These are phyloP conservation scores for Entophlyctis luteolus DNA, from an alignment of 192 early-diverging fungal species.

Conservation along the genomic window DNA sequence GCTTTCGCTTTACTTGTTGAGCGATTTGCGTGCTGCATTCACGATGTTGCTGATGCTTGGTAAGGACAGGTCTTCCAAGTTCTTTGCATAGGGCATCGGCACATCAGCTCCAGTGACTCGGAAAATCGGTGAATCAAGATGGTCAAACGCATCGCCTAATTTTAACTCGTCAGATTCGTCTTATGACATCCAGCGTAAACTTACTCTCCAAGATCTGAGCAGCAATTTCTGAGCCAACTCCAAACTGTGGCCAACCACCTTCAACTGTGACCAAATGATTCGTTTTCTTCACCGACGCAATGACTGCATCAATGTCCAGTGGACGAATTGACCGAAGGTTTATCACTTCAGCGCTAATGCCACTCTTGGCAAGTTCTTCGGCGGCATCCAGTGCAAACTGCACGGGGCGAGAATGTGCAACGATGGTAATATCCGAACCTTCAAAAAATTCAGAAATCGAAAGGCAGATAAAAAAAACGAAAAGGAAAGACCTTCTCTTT, in stretches of 20 bases:
- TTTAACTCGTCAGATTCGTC: neutral
- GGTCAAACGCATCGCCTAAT: slow-evolving; percentile 83
- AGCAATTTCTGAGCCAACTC: slow-evolving; percentile 90
- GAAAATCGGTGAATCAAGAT: slow-evolving; percentile 89
- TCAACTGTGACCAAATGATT: slow-evolving; percentile 94
- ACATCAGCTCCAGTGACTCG: slow-evolving; percentile 95
- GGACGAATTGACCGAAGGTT: slow-evolving; percentile 98
- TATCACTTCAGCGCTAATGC: slow-evolving; percentile 69
- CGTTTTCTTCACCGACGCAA: slow-evolving; percentile 95
- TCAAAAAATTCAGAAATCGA: neutral
- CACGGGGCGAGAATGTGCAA: slow-evolving; percentile 87
- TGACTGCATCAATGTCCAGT: slow-evolving; percentile 84
- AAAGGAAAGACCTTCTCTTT: slow-evolving; percentile 45
- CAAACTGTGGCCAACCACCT: slow-evolving; percentile 90
- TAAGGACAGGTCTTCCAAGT: slow-evolving; percentile 86
- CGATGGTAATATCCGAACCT: slow-evolving; percentile 87
- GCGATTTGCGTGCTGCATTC: slow-evolving; percentile 69
- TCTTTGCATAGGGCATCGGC: slow-evolving; percentile 93
- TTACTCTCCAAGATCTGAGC: slow-evolving; percentile 92
- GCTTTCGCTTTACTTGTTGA: slow-evolving; percentile 45
- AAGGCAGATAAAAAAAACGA: slow-evolving; percentile 1
- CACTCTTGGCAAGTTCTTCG: slow-evolving; percentile 75
- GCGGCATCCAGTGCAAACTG: slow-evolving; percentile 85
- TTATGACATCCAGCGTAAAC: slow-evolving; percentile 29
- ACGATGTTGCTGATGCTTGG: slow-evolving; percentile 80